Base-by-base conservation (phyloP, 306 rosid genomes). In the Vachellia pachyceras region DNA sequence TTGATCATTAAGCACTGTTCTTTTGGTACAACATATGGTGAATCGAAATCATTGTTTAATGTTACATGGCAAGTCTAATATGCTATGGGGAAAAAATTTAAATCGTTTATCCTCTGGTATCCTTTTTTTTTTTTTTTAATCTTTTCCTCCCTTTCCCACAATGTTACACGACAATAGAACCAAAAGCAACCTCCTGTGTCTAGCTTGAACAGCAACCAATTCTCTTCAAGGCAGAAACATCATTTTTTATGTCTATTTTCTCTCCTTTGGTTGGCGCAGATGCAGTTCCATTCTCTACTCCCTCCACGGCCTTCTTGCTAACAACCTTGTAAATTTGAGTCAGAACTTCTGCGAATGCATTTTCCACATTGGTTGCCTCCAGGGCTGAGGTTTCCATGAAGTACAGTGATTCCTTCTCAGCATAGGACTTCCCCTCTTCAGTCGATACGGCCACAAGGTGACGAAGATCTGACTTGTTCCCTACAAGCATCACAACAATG, bases 321-420 rank as follows among this genome's bases (percentile, higher is more conserved):
- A 84, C 90, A n/a, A 89, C 83, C 37, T 82, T 94, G 85, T 90
- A 95, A 79, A 95, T 95, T 79, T 92, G 99, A 71, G 97, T 90
- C 83, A 95, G 88, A 66, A 91, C 97, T 77, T 89, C 98, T 8
- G 97, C 95, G 1, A 95, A 95, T 41, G 99, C 95, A 35, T 87
- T 91, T 79, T 95, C 99, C 67, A 95, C 99, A 77, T 95, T 95
- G 3, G 87, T 81, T 25, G 99, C 92, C 82, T 95, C 99, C 52
- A 95, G 87, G 58, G 98, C 99, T 23, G 99, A 95, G 69, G 99
- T 95, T 81, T 95, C 99, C 82, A 93, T 93, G 93, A 95, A 95
- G 82, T 89, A 95, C 7, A 95, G 94, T 47, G 97, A 90, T 77
- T 93, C 99, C 83, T 89, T 93, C 84, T 95, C 97, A 4, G 99